Conservation (phyloP, 352 stramenopile species). For the Pythium biforme region DNA sequence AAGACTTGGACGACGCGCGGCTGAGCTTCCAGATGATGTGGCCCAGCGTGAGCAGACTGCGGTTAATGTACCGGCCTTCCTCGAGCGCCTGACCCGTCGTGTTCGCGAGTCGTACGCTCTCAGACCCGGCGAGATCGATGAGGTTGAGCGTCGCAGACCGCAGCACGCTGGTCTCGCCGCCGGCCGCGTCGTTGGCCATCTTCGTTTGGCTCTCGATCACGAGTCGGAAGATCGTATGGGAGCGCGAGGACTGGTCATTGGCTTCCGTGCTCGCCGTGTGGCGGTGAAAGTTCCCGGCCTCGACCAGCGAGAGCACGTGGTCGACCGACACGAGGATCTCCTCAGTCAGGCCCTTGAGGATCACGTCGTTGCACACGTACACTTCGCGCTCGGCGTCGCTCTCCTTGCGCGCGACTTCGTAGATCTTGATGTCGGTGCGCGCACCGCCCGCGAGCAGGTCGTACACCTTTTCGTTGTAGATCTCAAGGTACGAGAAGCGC, state of each 20-base stretch:
- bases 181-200: conserved; percentile 2
- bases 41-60: conserved; percentile 88
- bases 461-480: conserved; percentile 98
- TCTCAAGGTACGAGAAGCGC: conserved; percentile 95
- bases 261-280: conserved; percentile 73
- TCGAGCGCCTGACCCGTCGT: conserved; percentile 71
- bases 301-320: conserved; percentile 86
- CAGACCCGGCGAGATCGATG: conserved; percentile 89
- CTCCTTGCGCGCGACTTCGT: conserved; percentile 57
- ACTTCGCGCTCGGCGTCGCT: conserved; percentile 17
- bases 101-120: conserved; percentile 82
- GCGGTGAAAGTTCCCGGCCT: conserved; percentile 71
- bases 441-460: conserved; percentile 88
- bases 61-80: conserved; percentile 91
- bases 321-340: conserved; percentile 77
- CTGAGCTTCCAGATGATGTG: conserved; percentile 95
- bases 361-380: conserved; percentile 70
- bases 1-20: conserved; percentile 33
- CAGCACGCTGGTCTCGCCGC: conserved; percentile 20
- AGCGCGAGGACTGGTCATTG: conserved; percentile 79
- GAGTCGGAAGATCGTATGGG: conserved; percentile 75
- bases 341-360: conserved; percentile 83
- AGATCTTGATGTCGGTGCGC: conserved; percentile 75
- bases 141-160: conserved; percentile 88
- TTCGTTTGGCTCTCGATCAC: conserved; percentile 77